These are phyloP conservation scores for Ophiostoma angusticollis DNA, from an alignment of 2,329 filamentous ascomycete species.

Conservation along the genomic window DNA sequence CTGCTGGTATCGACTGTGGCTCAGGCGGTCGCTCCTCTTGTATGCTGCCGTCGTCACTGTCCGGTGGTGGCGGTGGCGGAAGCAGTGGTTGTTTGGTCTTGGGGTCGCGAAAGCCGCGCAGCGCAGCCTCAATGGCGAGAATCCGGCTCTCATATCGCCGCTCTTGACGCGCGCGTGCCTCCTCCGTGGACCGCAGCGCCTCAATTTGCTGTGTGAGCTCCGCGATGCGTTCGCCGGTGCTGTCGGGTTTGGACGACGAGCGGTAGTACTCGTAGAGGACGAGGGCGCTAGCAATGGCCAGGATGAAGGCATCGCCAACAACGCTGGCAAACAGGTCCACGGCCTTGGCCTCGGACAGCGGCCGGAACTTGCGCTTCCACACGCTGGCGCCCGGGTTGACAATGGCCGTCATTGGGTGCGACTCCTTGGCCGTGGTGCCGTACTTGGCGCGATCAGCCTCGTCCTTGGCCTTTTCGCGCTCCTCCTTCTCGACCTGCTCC, in stretches of 20 bases:
- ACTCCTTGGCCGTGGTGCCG: conserved; percentile 27
- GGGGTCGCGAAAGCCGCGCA: conserved; percentile 39
- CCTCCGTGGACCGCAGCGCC: conserved; percentile 35
- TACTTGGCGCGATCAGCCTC: conserved; percentile 38
- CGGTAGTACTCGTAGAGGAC: conserved; percentile 51
- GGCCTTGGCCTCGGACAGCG: conserved; percentile 51
- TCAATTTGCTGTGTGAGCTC: conserved; percentile 36
- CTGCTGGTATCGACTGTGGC: too few species aligned
- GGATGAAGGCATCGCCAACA: conserved; percentile 49
- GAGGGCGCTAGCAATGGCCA: conserved; percentile 42
- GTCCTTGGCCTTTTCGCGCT: conserved; percentile 29
- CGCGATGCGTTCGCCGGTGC: conserved; percentile 39
- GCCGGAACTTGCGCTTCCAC: conserved; percentile 49
- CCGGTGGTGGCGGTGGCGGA: conserved; percentile 20
- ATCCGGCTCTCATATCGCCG: conserved; percentile 33
- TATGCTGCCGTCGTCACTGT: conserved; percentile 1
- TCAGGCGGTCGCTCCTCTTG: background rate
- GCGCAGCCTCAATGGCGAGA: conserved; percentile 38
- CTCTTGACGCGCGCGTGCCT: conserved; percentile 37
- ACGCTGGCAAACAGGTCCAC: conserved; percentile 57
- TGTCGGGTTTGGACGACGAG: conserved; percentile 46
- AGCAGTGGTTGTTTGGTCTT: conserved; percentile 44
- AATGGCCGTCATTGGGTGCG: conserved; percentile 23
- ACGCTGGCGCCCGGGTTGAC: conserved; percentile 27
- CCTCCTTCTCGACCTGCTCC: conserved; percentile 43